These are phyloP conservation scores for Adansonia rubrostipa DNA, from an alignment of 441 rosid genomes.

Conservation along the genomic window DNA sequence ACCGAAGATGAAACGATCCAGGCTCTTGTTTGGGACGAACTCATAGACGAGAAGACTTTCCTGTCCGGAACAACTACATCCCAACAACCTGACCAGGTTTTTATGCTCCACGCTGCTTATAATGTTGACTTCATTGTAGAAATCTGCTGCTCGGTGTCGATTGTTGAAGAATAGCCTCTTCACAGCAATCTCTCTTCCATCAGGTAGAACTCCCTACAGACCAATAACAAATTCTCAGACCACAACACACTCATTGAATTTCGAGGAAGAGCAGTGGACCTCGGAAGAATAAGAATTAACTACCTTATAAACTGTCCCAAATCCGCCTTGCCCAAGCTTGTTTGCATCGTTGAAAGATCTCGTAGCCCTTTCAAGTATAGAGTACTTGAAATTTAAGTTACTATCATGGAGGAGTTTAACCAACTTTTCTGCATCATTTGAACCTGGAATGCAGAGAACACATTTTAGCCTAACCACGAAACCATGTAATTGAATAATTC, in stretches of 20 bases:
- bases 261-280: background rate
- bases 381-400: constrained; percentile 92
- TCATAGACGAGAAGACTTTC: constrained; percentile 96
- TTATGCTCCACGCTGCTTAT: constrained; percentile 86
- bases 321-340: constrained; percentile 98
- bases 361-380: constrained; percentile 85
- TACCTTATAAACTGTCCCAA: constrained; percentile 95
- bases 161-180: constrained; percentile 89
- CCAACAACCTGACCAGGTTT: constrained; percentile 84
- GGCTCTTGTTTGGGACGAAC: constrained; percentile 79
- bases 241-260: constrained; percentile 13
- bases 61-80: constrained; percentile 90
- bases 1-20: constrained; percentile 85
- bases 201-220: constrained; percentile 75
- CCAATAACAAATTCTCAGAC: background rate
- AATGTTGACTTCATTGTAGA: constrained; percentile 91
- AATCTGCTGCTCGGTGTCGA: constrained; percentile 86
- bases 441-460: constrained; percentile 45
- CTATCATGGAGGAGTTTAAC: constrained; percentile 73
- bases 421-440: constrained; percentile 65
- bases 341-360: constrained; percentile 65
- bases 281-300: background rate
- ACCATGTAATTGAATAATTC: background rate
- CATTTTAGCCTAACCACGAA: background rate
- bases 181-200: constrained; percentile 93